These are phyloP conservation scores for Sherardia arvensis DNA, from an alignment of 257 asterid genomes.

Conservation along the genomic window DNA sequence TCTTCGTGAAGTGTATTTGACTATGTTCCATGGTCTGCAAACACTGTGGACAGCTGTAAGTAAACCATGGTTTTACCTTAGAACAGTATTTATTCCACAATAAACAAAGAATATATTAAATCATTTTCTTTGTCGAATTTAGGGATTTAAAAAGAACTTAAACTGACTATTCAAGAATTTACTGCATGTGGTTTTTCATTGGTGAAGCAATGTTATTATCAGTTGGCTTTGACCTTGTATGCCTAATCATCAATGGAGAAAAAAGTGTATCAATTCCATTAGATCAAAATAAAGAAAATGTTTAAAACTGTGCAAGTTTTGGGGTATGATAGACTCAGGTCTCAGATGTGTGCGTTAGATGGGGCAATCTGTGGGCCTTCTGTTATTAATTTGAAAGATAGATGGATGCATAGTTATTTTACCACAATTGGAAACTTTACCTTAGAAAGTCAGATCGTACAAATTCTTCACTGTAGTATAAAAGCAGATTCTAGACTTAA, in stretches of 20 bases:
- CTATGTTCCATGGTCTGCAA: neutral
- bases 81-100: neutral
- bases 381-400: no score
- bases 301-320: neutral
- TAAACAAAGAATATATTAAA: neutral
- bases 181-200: neutral
- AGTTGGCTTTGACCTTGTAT: neutral
- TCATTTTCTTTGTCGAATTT: neutral
- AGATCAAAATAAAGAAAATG: no score
- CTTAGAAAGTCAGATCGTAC: neutral
- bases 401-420: neutral
- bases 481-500: neutral
- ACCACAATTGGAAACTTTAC: neutral
- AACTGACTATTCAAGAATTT: neutral
- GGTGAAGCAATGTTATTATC: neutral
- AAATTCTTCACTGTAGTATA: neutral
- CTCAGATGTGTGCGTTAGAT: neutral
- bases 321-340: neutral
- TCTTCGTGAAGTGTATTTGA: neutral
- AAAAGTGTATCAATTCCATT: neutral
- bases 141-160: neutral
- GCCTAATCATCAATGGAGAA: neutral
- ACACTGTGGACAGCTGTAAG: neutral
- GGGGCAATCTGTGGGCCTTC: neutral
- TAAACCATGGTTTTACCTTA: neutral